Percentiles rank a stretch among this genome's conserved stretches.
Conservation (phyloP, 2,329 filamentous ascomycete genomes). For the Microsporum audouinii region DNA sequence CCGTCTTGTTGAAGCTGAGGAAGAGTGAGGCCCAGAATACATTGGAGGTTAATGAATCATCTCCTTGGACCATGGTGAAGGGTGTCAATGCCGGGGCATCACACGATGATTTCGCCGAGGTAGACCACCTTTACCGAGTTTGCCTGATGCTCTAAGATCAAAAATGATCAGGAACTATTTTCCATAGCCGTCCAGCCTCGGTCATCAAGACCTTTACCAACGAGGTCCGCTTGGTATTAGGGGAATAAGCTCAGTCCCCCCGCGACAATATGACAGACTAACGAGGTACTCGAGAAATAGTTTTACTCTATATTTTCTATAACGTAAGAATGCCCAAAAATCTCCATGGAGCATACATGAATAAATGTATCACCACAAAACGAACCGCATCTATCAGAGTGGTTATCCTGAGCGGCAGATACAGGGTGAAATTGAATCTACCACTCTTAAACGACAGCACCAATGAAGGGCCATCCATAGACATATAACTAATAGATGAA, state of each 20-base stretch:
- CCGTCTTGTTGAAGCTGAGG: conserved; percentile 53
- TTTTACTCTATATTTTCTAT: too few relatives aligned
- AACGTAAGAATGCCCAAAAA: background rate
- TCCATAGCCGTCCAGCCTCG: background rate
- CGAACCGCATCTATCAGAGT: conserved; percentile 70
- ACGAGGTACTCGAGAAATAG: background rate
- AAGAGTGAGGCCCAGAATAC: conserved; percentile 25
- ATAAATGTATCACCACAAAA: conserved; percentile 61
- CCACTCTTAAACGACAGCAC: conserved; percentile 46
- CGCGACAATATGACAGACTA: background rate
- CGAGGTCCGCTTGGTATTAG: too few relatives aligned
- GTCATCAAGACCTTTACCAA: background rate
- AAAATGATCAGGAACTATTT: background rate
- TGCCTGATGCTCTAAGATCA: background rate
- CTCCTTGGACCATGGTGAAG: background rate
- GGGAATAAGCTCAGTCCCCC: too few relatives aligned
- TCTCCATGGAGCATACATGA: background rate
- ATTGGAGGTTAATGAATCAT: background rate
- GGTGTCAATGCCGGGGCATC: background rate
- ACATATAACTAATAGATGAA: conserved; percentile 23
- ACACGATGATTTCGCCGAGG: background rate
- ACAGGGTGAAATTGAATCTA: conserved; percentile 60
- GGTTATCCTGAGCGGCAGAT: conserved; percentile 73
- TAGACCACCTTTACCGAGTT: background rate
- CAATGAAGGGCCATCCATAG: conserved; percentile 43